These are phyloP conservation scores for Aspergillus nanangensis DNA, from an alignment of 495 filamentous ascomycete genomes.

Conservation along the genomic window DNA sequence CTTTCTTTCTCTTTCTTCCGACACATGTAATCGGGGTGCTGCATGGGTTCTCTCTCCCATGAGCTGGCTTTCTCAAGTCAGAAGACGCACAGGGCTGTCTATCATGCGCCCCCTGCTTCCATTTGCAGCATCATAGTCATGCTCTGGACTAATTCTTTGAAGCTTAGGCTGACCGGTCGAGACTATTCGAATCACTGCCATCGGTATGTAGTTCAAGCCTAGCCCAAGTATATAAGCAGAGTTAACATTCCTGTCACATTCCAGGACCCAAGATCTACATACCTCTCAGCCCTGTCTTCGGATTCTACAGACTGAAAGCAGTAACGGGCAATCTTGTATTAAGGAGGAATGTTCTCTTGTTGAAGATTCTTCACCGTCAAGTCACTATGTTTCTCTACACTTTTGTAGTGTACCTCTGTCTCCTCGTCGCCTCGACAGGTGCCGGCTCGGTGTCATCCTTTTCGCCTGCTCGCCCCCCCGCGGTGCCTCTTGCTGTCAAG, in stretches of 20 bases:
- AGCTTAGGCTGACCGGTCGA: too few relatives aligned
- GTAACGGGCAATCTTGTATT: conserved; percentile 7
- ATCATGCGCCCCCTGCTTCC: too few relatives aligned
- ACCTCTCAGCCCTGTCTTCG: not conserved
- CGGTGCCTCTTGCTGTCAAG: conserved; percentile 53
- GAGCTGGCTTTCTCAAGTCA: too few relatives aligned
- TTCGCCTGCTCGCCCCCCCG: conserved; percentile 50
- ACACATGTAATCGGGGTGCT: too few relatives aligned
- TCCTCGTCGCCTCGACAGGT: conserved; percentile 22
- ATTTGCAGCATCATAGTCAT: too few relatives aligned
- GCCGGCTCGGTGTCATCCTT: conserved; percentile 41
- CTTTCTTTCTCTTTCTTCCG: too few relatives aligned
- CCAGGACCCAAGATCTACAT: not conserved
- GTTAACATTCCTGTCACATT: not conserved
- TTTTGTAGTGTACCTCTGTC: conserved; percentile 21
- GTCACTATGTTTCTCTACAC: conserved; percentile 17
- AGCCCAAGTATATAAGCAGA: not conserved
- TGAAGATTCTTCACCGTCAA: conserved; percentile 11
- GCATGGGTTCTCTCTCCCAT: too few relatives aligned
- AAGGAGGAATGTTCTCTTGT: conserved; percentile 18
- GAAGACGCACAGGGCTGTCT: too few relatives aligned
- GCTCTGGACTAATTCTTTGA: too few relatives aligned
- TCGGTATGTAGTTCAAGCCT: not conserved
- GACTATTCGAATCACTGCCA: not conserved
- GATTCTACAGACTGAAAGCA: conserved; percentile 3